Evolutionary conservation across 2,329 filamentous ascomycete genomes (phyloP), one percentile per base, ranked within the genome.

Genomic region (Fusarium sacchari): DNA sequence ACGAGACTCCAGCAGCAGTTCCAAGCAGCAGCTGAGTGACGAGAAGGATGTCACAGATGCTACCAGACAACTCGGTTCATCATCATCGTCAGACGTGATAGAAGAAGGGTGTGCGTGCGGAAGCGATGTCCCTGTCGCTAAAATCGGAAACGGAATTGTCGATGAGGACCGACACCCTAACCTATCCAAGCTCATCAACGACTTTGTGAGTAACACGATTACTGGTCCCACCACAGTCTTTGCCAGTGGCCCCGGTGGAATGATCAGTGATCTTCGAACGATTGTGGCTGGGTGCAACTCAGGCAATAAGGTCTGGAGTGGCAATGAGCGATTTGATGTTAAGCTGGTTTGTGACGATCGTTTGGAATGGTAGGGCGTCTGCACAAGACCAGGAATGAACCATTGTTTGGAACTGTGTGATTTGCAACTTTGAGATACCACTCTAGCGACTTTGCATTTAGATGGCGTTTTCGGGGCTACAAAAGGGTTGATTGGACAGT

Each of bases 261-360:
- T 92, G 87, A 86, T 91, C 11, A 84, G 83, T n/a, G 88, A 90
- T 60, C 75, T 92, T 64, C 82, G 90, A 32, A 79, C 69, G 9
- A 85, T 85, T 4, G 88, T 92, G 9, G 89, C 89, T 4, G 75
- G 74, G 13, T 85, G 84, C 44, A 92, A 91, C 78, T 84, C 84
- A 13, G 87, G 84, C 0, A 73, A 77, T 0, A 86, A 83, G 71
- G 89, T 91, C 15, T 91, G 88, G 89, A 86, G 80, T 60, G 88
- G 89, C 0, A 84, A 91, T 28, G 86, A 87, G 74, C 83, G 84
- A 42, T 88, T 83, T 53, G 86, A 91, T 76, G 88, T 92, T 5
- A 80, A 82, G 53, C 81, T 92, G 39, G 81, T 88, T 36, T 90
- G 88, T 77, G 90, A 92, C 79, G 89, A 91, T 81, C 84, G 90